Percentiles rank a stretch among this genome's conserved stretches.
These are phyloP conservation scores for Pochonia chlamydosporia DNA, from an alignment of 2,329 filamentous ascomycete genomes.

Conservation along the genomic window DNA sequence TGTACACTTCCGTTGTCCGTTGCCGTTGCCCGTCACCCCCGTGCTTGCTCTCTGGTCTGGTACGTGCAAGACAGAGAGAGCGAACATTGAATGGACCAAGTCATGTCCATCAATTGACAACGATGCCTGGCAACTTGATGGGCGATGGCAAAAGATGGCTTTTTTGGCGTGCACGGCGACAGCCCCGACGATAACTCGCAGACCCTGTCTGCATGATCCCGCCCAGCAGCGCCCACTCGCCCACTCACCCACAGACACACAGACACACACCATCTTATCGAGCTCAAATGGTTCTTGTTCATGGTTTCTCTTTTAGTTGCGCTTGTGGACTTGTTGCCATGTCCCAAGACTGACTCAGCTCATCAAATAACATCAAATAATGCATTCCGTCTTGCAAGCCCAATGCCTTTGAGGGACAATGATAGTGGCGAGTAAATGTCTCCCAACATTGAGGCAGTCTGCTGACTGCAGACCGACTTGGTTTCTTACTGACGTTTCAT, in stretches of 20 bases:
- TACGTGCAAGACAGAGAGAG: no score
- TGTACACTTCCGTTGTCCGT: no score
- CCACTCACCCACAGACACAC: no score
- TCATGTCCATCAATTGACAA: no score
- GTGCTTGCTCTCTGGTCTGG: no score
- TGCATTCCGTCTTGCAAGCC: no score
- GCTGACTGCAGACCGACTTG: neutral
- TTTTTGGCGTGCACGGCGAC: neutral
- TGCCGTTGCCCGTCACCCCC: no score
- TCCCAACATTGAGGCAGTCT: neutral
- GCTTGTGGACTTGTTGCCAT: neutral
- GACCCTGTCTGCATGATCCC: conserved; percentile 27
- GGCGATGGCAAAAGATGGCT: neutral
- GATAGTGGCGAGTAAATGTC: no score
- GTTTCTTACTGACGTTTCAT: neutral
- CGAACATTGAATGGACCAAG: no score
- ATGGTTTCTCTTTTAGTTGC: neutral
- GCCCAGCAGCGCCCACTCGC: conserved; percentile 15
- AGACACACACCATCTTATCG: conserved; percentile 4
- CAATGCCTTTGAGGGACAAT: no score
- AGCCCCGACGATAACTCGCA: conserved; percentile 2
- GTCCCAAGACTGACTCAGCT: neutral
- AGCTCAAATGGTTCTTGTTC: conserved; percentile 1
- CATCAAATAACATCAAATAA: no score
- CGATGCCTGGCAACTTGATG: no score